Conservation (phyloP, 176 grass and related monocot species). For the Oryza glaberrima region DNA sequence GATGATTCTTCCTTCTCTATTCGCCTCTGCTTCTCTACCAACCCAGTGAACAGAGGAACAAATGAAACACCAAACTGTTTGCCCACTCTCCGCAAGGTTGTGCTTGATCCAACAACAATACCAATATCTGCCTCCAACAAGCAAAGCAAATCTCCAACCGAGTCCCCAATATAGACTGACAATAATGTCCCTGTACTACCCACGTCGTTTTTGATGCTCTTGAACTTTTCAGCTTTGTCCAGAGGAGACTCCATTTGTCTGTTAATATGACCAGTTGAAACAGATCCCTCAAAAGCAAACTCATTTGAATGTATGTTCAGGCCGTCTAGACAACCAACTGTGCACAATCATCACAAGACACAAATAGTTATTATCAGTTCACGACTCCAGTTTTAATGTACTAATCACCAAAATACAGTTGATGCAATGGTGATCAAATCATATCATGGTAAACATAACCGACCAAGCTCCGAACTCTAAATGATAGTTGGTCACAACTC, state of each 20-base stretch:
- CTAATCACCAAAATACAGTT: background rate
- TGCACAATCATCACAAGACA: conserved; percentile 29
- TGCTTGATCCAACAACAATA: conserved; percentile 91
- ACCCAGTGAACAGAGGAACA: conserved; percentile 62
- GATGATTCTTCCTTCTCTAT: conserved; percentile 44
- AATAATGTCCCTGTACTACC: conserved; percentile 29
- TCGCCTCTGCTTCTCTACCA: conserved; percentile 79
- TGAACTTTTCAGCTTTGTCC: conserved; percentile 82
- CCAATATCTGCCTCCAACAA: conserved; percentile 94
- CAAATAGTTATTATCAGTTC: conserved; percentile 8
- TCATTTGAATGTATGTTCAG: conserved; percentile 92
- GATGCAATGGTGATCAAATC: background rate
- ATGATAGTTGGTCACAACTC: conserved; percentile 2
- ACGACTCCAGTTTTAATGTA: background rate
- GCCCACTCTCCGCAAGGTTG: conserved; percentile 77
- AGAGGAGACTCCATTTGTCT: conserved; percentile 82
- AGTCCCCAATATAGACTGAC: conserved; percentile 91
- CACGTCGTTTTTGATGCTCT: conserved; percentile 48
- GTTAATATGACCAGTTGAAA: conserved; percentile 87
- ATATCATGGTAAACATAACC: conserved; percentile 17
- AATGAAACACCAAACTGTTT: conserved; percentile 88
- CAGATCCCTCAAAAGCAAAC: conserved; percentile 76
- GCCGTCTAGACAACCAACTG: conserved; percentile 84
- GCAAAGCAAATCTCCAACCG: conserved; percentile 91
- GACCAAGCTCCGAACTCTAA: background rate